A percentile compares a stretch with the other conserved stretches of the same genome.
These are phyloP conservation scores for Allium cepa DNA, from an alignment of 106 monocot genomes.

Conservation along the genomic window DNA sequence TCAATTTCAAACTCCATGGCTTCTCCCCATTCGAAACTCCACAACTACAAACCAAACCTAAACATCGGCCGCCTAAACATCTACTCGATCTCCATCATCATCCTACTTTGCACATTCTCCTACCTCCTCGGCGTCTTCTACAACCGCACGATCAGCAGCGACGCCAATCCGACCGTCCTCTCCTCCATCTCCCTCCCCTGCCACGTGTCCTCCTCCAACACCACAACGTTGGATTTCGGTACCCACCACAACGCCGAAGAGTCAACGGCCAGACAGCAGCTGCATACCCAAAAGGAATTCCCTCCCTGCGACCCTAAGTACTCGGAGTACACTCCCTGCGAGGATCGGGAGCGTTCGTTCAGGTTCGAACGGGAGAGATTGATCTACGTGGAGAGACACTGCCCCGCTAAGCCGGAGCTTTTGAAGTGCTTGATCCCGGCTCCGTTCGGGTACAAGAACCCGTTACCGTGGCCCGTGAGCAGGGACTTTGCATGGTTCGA, in stretches of 20 bases:
- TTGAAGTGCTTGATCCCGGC: constrained; percentile 34
- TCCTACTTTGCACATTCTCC: neutral
- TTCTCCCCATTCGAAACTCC: neutral
- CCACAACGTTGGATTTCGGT: constrained; percentile 21
- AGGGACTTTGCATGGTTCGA: constrained; percentile 31
- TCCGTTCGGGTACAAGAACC: constrained; percentile 28
- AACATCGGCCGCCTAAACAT: neutral
- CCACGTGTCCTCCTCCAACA: neutral
- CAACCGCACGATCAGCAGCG: neutral
- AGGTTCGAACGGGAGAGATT: constrained; percentile 15
- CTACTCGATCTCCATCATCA: neutral
- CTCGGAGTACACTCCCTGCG: constrained; percentile 49
- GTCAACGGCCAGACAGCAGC: neutral
- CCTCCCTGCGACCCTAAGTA: constrained; percentile 23
- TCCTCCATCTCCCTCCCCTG: constrained; percentile 1
- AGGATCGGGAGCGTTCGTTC: constrained; percentile 20
- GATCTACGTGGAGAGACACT: constrained; percentile 33
- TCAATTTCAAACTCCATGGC: neutral
- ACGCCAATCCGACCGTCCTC: neutral
- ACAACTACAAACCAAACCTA: neutral
- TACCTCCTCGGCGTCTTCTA: constrained; percentile 22
- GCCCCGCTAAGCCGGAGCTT: constrained; percentile 19
- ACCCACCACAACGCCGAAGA: constrained; percentile 20
- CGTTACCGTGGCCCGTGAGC: constrained; percentile 41
- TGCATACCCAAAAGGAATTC: neutral